Evolutionary conservation across 164 flowering plant species (phyloP).

Genomic region (Litsea cubeba): DNA sequence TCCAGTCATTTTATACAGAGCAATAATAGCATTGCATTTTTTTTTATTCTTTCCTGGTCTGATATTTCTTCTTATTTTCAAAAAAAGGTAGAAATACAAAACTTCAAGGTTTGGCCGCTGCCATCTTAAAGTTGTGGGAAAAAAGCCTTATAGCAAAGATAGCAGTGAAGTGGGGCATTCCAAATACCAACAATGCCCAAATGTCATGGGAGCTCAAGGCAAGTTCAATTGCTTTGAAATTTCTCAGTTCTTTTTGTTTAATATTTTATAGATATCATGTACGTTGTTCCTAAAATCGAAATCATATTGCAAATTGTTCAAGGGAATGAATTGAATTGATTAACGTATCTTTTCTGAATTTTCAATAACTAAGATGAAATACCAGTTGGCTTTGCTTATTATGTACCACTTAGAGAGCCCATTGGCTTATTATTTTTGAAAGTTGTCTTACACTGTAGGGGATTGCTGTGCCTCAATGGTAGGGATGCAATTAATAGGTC

Average conservation of each 20-base stretch:
- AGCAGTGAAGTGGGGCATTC: slow-evolving; percentile 81
- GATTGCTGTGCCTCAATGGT: too few species aligned
- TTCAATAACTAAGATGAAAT: too few species aligned
- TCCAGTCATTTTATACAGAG: neutral
- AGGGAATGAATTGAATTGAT: too few species aligned
- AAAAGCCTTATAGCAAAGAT: slow-evolving; percentile 74
- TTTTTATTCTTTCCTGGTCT: neutral
- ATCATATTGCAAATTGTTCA: too few species aligned
- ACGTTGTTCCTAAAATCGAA: too few species aligned
- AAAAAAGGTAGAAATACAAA: slow-evolving; percentile 69
- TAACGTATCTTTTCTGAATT: too few species aligned
- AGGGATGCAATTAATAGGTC: too few species aligned
- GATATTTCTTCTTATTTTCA: slow-evolving; percentile 11
- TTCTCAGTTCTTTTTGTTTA: neutral
- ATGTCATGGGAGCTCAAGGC: slow-evolving; percentile 96
- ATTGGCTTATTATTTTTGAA: too few species aligned
- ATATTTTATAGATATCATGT: neutral
- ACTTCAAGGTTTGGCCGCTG: slow-evolving; percentile 90
- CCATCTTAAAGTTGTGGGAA: slow-evolving; percentile 89
- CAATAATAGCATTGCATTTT: neutral
- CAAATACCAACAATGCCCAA: slow-evolving; percentile 59
- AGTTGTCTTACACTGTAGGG: too few species aligned
- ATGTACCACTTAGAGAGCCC: too few species aligned
- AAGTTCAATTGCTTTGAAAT: slow-evolving; percentile 23
- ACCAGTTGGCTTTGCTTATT: too few species aligned